These are phyloP conservation scores for Colletotrichum spinosum DNA, from an alignment of 2,329 filamentous ascomycete genomes.

Conservation along the genomic window DNA sequence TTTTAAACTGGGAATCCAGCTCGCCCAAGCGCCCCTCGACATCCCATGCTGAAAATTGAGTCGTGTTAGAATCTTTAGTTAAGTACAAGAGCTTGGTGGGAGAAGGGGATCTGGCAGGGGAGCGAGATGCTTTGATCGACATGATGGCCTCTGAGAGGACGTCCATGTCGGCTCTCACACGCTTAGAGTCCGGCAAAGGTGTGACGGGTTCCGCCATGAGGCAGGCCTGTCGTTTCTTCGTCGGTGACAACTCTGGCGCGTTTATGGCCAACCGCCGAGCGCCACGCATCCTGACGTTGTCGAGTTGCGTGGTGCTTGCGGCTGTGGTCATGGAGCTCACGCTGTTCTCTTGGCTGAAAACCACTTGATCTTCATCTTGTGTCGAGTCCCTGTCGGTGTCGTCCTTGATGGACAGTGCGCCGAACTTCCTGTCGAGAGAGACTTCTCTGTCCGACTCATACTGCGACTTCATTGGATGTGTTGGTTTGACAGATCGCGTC, in stretches of 20 bases:
- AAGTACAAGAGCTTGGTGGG: constrained; percentile 67
- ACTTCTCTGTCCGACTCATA: constrained; percentile 51
- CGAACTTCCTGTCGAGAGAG: constrained; percentile 55
- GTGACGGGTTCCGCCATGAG: constrained; percentile 33
- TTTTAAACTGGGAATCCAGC: constrained; percentile 80
- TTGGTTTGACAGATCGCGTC: constrained; percentile 42
- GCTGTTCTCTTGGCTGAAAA: constrained; percentile 45
- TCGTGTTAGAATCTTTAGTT: constrained; percentile 79
- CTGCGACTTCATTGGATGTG: constrained; percentile 43
- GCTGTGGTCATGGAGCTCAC: constrained; percentile 28
- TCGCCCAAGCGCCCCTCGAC: constrained; percentile 80
- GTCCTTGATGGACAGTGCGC: constrained; percentile 54
- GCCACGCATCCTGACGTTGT: constrained; percentile 42
- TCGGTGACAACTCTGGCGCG: constrained; percentile 33
- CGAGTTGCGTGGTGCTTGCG: constrained; percentile 38
- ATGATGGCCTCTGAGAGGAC: constrained; percentile 43
- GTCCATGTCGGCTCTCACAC: constrained; percentile 38
- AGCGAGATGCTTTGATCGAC: constrained; percentile 48
- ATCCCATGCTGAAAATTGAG: constrained; percentile 77
- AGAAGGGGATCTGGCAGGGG: constrained; percentile 56
- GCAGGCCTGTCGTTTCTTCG: constrained; percentile 33
- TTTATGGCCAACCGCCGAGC: constrained; percentile 4
- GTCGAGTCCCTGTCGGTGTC: constrained; percentile 36
- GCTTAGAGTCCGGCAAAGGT: constrained; percentile 35
- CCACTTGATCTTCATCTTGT: constrained; percentile 59